These are phyloP conservation scores for Pouteria glomerata DNA, from an alignment of 148 eudicot species.

Conservation along the genomic window DNA sequence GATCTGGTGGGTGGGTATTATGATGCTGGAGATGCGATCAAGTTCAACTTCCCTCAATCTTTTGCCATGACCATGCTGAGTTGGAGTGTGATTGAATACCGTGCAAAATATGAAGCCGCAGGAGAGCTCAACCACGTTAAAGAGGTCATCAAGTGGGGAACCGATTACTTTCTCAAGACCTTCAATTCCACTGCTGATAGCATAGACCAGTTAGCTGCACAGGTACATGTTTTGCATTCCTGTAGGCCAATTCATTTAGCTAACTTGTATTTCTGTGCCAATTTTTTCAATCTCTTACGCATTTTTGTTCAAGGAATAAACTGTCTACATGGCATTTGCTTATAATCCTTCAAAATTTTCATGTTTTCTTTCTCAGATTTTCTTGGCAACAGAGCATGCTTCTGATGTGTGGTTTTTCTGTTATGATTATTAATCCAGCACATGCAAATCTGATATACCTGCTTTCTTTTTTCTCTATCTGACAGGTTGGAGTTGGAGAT, in stretches of 20 bases:
- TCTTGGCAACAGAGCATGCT: constrained; percentile 4
- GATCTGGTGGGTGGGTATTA: constrained; percentile 84
- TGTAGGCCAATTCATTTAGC: not conserved
- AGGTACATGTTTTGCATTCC: constrained; percentile 33
- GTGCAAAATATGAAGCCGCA: constrained; percentile 87
- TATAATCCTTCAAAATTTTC: not conserved
- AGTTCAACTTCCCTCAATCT: constrained; percentile 80
- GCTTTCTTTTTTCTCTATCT: constrained; percentile 5
- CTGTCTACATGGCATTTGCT: not conserved
- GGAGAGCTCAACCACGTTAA: constrained; percentile 86
- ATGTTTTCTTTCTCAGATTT: not conserved
- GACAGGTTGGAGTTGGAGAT: constrained; percentile 74
- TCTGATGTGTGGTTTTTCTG: not conserved
- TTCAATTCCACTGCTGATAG: constrained; percentile 81
- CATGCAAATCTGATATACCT: not conserved
- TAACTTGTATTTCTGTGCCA: not conserved
- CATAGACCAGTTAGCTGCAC: constrained; percentile 55
- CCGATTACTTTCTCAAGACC: constrained; percentile 90
- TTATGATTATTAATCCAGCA: not conserved
- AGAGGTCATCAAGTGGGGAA: constrained; percentile 94
- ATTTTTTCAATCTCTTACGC: not conserved
- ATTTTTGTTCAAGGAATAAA: not conserved
- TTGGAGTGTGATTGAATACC: constrained; percentile 98
- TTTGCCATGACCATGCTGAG: constrained; percentile 97
- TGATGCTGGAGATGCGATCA: constrained; percentile 98